Conservation (phyloP, 305 asterid species). For the Fraxinus sp. region DNA sequence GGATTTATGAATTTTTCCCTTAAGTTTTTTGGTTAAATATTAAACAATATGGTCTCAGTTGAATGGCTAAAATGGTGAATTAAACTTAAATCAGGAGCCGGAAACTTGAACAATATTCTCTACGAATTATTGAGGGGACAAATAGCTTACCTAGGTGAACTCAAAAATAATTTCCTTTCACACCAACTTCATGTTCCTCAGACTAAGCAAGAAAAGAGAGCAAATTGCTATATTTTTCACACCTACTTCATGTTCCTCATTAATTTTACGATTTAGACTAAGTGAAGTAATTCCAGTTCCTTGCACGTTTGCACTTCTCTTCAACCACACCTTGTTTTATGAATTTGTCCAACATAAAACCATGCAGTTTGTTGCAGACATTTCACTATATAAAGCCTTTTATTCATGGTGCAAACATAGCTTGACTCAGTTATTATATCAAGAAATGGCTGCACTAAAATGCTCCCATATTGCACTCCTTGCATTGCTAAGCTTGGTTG, state of each 20-base stretch:
- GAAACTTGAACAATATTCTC: too few relatives aligned
- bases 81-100: too few relatives aligned
- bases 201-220: neutral
- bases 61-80: too few relatives aligned
- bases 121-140: neutral
- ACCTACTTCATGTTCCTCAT: neutral
- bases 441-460: constrained; percentile 27
- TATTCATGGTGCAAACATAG: neutral
- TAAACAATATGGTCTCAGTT: too few relatives aligned
- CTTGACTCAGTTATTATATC: neutral
- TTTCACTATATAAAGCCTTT: constrained; percentile 2
- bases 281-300: neutral
- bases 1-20: too few relatives aligned
- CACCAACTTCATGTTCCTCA: neutral
- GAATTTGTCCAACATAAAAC: neutral
- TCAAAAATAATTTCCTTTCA: neutral
- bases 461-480: constrained; percentile 7
- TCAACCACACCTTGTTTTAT: neutral
- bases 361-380: neutral
- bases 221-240: neutral
- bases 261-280: neutral
- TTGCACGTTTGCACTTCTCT: neutral
- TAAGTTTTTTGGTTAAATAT: too few relatives aligned
- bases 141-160: neutral
- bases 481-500: constrained; percentile 18